phyloP scores from a whole-genome alignment of 768 basidiomycete species.

The Boletus rubroflammeus region DNA sequence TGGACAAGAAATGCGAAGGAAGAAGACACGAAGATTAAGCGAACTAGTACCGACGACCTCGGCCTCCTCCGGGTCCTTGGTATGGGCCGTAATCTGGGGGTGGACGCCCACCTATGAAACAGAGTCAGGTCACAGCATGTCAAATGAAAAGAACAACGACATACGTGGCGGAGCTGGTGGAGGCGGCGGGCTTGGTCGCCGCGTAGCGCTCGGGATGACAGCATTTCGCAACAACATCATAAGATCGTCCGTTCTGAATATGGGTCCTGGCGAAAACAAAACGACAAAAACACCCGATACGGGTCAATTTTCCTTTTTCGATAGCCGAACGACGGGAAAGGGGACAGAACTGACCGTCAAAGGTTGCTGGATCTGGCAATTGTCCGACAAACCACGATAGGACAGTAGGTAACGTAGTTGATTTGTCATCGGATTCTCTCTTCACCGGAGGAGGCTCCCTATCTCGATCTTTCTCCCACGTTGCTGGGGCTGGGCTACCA shows the following conservation, averaged over 20 bases:
- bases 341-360: conserved; percentile 66
- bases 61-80: conserved; percentile 59
- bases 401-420: conserved; percentile 49
- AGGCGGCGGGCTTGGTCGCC: conserved; percentile 54
- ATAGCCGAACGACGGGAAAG: conserved; percentile 6
- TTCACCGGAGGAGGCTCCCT: conserved; percentile 38
- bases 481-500: conserved; percentile 36
- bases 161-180: conserved; percentile 48
- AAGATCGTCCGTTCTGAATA: conserved; percentile 87
- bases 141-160: background rate
- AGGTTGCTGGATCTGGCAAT: conserved; percentile 66
- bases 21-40: background rate
- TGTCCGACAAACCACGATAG: conserved; percentile 83
- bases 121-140: conserved; percentile 5
- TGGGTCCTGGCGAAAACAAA: conserved; percentile 56
- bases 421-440: conserved; percentile 45
- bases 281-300: conserved; percentile 1
- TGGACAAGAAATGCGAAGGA: conserved; percentile 9
- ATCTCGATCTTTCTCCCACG: conserved; percentile 46
- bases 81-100: conserved; percentile 88
- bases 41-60: conserved; percentile 41
- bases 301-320: conserved; percentile 12
- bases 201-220: conserved; percentile 62
- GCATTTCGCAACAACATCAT: conserved; percentile 82
- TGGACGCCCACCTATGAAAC: conserved; percentile 55